These are phyloP conservation scores for Sporisorium sorghi DNA, from an alignment of 1,284 basidiomycete genomes.

Conservation along the genomic window DNA sequence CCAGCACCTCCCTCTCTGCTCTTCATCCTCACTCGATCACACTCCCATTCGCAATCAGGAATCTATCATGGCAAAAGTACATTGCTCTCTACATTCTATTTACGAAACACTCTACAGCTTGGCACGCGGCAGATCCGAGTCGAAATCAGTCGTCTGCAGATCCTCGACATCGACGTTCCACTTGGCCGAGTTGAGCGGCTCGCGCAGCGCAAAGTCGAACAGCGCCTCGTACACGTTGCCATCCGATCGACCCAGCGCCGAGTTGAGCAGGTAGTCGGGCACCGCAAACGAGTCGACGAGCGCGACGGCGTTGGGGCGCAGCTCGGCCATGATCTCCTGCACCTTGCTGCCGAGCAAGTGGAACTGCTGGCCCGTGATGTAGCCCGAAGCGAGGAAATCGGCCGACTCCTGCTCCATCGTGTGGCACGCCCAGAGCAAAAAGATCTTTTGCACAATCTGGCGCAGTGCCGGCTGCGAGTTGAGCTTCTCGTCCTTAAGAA, in stretches of 20 bases:
- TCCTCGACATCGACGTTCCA: conserved; percentile 69
- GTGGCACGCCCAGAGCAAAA: conserved; percentile 56
- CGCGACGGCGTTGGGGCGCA: conserved; percentile 68
- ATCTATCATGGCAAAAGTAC: neutral
- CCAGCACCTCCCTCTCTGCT: neutral
- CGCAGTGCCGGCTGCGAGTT: conserved; percentile 68
- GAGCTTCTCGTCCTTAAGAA: conserved; percentile 69
- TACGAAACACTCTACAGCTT: conserved; percentile 50
- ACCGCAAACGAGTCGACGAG: conserved; percentile 67
- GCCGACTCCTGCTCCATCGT: conserved; percentile 65
- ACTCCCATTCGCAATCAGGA: neutral
- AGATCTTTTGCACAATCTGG: conserved; percentile 68
- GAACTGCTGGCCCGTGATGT: conserved; percentile 68
- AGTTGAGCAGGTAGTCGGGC: conserved; percentile 70
- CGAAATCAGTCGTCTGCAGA: conserved; percentile 56
- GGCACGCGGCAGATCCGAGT: conserved; percentile 48
- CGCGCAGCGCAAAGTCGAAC: conserved; percentile 64
- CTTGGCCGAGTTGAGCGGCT: conserved; percentile 59
- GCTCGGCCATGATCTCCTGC: conserved; percentile 67
- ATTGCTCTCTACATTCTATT: neutral
- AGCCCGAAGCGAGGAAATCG: conserved; percentile 70
- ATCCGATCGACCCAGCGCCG: conserved; percentile 68
- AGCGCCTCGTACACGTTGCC: conserved; percentile 67
- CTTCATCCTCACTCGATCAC: neutral
- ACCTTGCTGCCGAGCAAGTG: conserved; percentile 66